Conservation (phyloP, 495 filamentous ascomycete species). For the Trichoderma asperelloides region DNA sequence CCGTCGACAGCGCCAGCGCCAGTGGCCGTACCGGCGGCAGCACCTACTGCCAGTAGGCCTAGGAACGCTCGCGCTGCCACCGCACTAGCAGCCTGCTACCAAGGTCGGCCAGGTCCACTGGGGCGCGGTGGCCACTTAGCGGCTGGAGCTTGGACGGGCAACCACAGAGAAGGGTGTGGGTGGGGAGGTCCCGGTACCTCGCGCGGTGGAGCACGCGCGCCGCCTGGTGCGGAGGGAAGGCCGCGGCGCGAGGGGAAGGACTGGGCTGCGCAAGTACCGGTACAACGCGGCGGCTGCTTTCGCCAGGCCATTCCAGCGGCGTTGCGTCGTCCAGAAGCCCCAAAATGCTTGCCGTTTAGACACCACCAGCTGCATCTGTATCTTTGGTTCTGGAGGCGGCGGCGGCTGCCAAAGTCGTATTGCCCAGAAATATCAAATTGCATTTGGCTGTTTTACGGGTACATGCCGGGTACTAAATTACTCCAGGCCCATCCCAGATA, state of each 20-base stretch:
- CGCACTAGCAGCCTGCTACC: not conserved
- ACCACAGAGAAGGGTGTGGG: not conserved
- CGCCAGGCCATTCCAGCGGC: not conserved
- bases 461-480: not conserved
- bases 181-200: conserved; percentile 3
- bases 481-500: not conserved
- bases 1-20: not conserved
- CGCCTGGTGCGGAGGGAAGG: not conserved
- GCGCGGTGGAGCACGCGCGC: not conserved
- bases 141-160: not conserved
- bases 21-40: not conserved
- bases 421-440: not conserved
- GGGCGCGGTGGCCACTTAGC: conserved; percentile 3
- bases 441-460: not conserved
- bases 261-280: not conserved
- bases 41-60: not conserved
- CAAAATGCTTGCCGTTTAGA: no score
- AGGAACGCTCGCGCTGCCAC: not conserved
- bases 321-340: not conserved
- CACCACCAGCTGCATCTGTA: no score
- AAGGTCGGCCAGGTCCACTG: conserved; percentile 5
- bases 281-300: not conserved
- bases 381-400: no score
- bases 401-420: no score
- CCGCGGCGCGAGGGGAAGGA: not conserved